Evolutionary conservation across 306 rosid genomes (phyloP), one percentile per base, ranked within the genome.

Genomic region (Prinsepia uniflora): DNA sequence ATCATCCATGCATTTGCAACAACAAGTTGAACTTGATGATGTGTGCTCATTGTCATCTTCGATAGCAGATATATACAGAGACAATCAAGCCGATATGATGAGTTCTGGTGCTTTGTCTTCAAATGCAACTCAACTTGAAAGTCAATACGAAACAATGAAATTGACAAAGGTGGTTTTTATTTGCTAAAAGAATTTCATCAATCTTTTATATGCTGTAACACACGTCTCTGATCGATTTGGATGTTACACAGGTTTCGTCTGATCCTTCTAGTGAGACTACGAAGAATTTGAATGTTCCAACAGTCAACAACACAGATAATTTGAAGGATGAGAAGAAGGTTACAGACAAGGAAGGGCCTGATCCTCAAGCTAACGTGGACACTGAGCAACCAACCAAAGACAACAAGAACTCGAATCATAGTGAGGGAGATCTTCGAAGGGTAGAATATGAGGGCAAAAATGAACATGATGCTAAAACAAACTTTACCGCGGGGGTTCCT

Each of bases 11-110:
- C 49, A 18, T 43, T 24, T 52, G 34, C n/a, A 65, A 50, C 77
- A 70, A 18, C 72, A 57, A 54, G 73, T 71, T 62, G 87, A 79
- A 67, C 87, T 80, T 43, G 80, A 85, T 57, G 81, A 84, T 71
- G 40, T 49, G 5, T 73, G 80, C 58, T 74, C 81, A 2, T 30
- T 69, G 60, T 71, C 84, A 22, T 70, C 65, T 57, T 14, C 53
- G 0, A 13, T 68, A 22, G 52, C 52, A 3, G 63, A 55, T 20
- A 19, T 69, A 19, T 30, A 57, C 6, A 55, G 65, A 56, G 65
- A 24, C 34, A 30, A 24, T 17, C 53, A 69, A 50, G 30, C 67
- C 70, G 48, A 71, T 68, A 64, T 65, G 6, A 24, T 9, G 57
- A 64, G 60, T 44, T 50, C 12, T 63, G 73, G 73, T 48, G 66